These are phyloP conservation scores for Myrmaecium sp. DNA, from an alignment of 2,329 filamentous ascomycete genomes.

Conservation along the genomic window DNA sequence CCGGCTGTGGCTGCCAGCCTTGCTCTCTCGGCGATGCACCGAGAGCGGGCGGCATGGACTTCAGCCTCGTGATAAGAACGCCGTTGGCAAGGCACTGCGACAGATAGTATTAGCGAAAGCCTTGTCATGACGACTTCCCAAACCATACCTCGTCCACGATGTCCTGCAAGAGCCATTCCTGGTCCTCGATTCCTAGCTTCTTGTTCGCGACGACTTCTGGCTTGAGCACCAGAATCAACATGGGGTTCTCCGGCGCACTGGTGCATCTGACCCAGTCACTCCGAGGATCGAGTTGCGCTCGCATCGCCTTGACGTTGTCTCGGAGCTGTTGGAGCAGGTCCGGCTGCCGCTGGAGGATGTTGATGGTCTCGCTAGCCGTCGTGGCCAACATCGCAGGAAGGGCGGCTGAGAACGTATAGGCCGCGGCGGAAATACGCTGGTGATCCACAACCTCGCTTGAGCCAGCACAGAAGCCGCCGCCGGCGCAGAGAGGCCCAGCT, in stretches of 20 bases:
- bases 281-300: constrained; percentile 72
- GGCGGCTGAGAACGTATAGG: constrained; percentile 92
- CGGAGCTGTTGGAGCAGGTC: constrained; percentile 63
- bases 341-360: constrained; percentile 70
- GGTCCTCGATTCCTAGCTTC: constrained; percentile 53
- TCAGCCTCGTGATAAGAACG: constrained; percentile 76
- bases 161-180: constrained; percentile 74
- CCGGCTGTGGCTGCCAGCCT: constrained; percentile 52
- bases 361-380: constrained; percentile 84
- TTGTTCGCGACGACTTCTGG: constrained; percentile 59
- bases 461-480: constrained; percentile 90
- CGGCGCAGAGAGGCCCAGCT: constrained; percentile 74
- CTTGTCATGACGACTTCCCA: constrained; percentile 4
- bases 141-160: constrained; percentile 80
- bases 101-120: constrained; percentile 4
- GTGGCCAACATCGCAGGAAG: constrained; percentile 86
- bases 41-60: constrained; percentile 46
- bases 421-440: constrained; percentile 79
- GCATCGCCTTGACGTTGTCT: constrained; percentile 76
- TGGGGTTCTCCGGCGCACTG: constrained; percentile 68
- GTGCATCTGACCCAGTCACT: constrained; percentile 85
- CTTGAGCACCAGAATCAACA: constrained; percentile 73
- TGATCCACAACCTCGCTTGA: constrained; percentile 86
- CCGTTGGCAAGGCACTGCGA: constrained; percentile 64
- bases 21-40: constrained; percentile 50